phyloP scores from a whole-genome alignment of 108 stramenopile genomes.

The Cyclotella choctawhatcheeana region DNA sequence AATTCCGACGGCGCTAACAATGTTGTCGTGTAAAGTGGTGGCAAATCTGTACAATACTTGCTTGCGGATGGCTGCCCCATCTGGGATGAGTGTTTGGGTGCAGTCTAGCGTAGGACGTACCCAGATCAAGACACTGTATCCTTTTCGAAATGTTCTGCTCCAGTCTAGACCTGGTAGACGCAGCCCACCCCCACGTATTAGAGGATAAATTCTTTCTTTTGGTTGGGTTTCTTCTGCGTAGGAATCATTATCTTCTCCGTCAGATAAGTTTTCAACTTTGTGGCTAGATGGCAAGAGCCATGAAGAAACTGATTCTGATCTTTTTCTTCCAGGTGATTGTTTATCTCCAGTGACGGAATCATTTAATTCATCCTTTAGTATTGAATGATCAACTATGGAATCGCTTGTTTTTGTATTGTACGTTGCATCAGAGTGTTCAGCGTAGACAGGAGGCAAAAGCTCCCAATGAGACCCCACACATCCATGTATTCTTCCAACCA shows the following conservation, averaged over 20 bases:
- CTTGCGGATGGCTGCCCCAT: slow-evolving; percentile 19
- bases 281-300: background rate
- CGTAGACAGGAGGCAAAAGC: slow-evolving; percentile 34
- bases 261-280: background rate
- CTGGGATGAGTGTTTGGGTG: background rate
- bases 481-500: slow-evolving; percentile 43
- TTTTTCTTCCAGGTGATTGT: background rate
- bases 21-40: slow-evolving; percentile 47
- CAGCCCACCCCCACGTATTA: slow-evolving; percentile 45
- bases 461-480: slow-evolving; percentile 57
- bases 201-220: slow-evolving; percentile 6
- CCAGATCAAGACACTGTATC: slow-evolving; percentile 82
- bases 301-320: background rate
- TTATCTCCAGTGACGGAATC: background rate
- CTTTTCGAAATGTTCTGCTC: slow-evolving; percentile 82
- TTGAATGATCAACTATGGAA: background rate
- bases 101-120: slow-evolving; percentile 61
- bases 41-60: slow-evolving; percentile 74
- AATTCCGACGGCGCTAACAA: slow-evolving; percentile 46
- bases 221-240: background rate
- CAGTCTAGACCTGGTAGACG: slow-evolving; percentile 73
- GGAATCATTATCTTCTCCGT: background rate
- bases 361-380: background rate
- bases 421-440: background rate
- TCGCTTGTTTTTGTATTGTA: background rate